Conservation (phyloP, 2,329 filamentous ascomycete genomes). For the Thelonectria rubi region DNA sequence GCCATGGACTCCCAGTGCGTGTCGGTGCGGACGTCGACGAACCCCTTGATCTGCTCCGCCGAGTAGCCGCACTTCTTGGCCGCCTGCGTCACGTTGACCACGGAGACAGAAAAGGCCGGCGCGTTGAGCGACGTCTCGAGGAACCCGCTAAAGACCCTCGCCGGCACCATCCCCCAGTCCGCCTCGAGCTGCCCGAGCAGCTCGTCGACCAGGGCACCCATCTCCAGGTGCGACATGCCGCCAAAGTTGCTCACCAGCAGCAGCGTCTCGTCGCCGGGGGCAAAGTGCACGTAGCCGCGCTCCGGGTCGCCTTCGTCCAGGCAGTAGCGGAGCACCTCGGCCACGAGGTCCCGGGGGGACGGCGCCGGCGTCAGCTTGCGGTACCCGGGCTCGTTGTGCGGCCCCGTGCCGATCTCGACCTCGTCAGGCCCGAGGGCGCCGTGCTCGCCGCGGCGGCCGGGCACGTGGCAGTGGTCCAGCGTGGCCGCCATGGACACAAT, state of each 20-base stretch:
- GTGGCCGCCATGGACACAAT: slow-evolving; percentile 67
- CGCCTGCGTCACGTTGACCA: slow-evolving; percentile 66
- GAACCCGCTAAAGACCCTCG: slow-evolving; percentile 68
- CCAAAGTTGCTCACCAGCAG: slow-evolving; percentile 69
- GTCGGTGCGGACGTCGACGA: slow-evolving; percentile 72
- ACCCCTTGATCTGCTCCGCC: slow-evolving; percentile 63
- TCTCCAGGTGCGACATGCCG: slow-evolving; percentile 65
- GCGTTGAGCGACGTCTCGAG: slow-evolving; percentile 79
- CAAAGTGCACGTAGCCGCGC: slow-evolving; percentile 60
- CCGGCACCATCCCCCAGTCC: slow-evolving; percentile 59
- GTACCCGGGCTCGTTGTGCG: slow-evolving; percentile 73
- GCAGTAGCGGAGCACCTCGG: slow-evolving; percentile 67
- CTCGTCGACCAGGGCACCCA: slow-evolving; percentile 64
- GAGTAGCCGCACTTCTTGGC: slow-evolving; percentile 57
- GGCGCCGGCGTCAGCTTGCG: slow-evolving; percentile 63
- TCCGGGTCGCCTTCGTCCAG: slow-evolving; percentile 65
- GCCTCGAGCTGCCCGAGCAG: slow-evolving; percentile 58
- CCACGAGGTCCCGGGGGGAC: slow-evolving; percentile 58
- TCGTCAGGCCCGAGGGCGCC: slow-evolving; percentile 59
- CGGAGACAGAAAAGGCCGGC: slow-evolving; percentile 73
- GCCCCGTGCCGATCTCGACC: slow-evolving; percentile 71
- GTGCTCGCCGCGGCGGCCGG: slow-evolving; percentile 60
- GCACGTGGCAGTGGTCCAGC: slow-evolving; percentile 69
- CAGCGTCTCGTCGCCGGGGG: slow-evolving; percentile 57
- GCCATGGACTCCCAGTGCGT: slow-evolving; percentile 63